phyloP scores from a whole-genome alignment of 768 basidiomycete species.

The Jaapia argillacea region DNA sequence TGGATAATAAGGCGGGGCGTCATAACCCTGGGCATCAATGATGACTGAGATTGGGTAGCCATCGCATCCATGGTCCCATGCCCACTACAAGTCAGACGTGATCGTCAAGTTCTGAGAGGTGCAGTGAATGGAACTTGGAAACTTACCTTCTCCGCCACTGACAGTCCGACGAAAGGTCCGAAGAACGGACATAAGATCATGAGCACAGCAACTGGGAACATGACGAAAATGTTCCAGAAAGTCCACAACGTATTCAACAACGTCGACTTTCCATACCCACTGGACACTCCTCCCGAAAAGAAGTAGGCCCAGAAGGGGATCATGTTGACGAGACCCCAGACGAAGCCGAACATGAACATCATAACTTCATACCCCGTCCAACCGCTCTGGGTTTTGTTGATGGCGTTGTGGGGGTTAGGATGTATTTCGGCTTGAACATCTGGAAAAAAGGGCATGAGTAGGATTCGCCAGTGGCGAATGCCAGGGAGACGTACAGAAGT shows the following conservation, averaged over 20 bases:
- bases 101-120: neutral
- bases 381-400: constrained; percentile 2
- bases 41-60: constrained; percentile 9
- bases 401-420: constrained; percentile 6
- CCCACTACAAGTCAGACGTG: neutral
- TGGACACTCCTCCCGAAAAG: neutral
- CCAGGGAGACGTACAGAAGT: constrained; percentile 6
- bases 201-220: constrained; percentile 1
- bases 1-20: constrained; percentile 5
- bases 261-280: neutral
- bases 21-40: constrained; percentile 6
- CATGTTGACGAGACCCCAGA: constrained; percentile 3
- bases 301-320: neutral
- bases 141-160: constrained; percentile 6
- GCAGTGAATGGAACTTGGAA: neutral
- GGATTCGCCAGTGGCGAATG: neutral
- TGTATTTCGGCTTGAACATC: constrained; percentile 5
- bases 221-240: constrained; percentile 3
- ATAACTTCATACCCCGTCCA: constrained; percentile 4
- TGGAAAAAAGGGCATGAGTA: neutral
- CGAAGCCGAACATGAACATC: constrained; percentile 10
- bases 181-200: constrained; percentile 8
- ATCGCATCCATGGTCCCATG: too few relatives aligned
- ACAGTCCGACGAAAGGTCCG: constrained; percentile 7
- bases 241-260: neutral